Evolutionary conservation across 2,329 filamentous ascomycete species (phyloP), one percentile per base, ranked within the genome.

Genomic region (Colletotrichum tropicicola): DNA sequence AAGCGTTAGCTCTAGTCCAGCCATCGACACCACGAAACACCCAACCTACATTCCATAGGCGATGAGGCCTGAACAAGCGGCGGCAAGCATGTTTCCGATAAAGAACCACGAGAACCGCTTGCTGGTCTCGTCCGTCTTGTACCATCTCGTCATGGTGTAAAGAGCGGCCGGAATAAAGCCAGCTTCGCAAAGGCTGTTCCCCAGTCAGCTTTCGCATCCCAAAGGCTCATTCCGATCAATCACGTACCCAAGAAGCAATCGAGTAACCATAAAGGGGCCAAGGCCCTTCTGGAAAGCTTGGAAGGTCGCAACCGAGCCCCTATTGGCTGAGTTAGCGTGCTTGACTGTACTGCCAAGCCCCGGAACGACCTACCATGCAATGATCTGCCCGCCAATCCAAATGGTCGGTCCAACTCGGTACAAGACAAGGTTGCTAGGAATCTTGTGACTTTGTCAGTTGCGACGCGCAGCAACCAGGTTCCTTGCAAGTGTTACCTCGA

Each of bases 61-160:
- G 17, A 83, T 73, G 1, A 82, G 72, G 2, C 80, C 79, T 0
- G 75, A 75, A 8, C 73, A 75, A 1, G 79, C 81, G 21, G 74
- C 73, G 0, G 79, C 80, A 13, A 77, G 68, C 65, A 80, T 76
- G 49, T 81, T 83, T 2, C 82, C 81, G 17, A 83, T 74, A 56
- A 82, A 83, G 68, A 79, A 83, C 59, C 73, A 74, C 10, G 79
- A 77, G 55, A 83, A 81, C 2, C 82, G 72, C 69, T 81, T 82
- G 51, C 78, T 80, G 0, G 78, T 82, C 64, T 84, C 81, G 7
- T 75, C 73, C 4, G 75, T 75, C 27, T 80, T 84, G 60, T 84
- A 84, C 81, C 80, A 84, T 2, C 77, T 74, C 0, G 81, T 83
- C 1, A 84, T 77, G 0, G 82, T 83, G 71, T 78, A 84, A 2